phyloP scores from a whole-genome alignment of 306 rosid species.

The Quillaja saponaria region DNA sequence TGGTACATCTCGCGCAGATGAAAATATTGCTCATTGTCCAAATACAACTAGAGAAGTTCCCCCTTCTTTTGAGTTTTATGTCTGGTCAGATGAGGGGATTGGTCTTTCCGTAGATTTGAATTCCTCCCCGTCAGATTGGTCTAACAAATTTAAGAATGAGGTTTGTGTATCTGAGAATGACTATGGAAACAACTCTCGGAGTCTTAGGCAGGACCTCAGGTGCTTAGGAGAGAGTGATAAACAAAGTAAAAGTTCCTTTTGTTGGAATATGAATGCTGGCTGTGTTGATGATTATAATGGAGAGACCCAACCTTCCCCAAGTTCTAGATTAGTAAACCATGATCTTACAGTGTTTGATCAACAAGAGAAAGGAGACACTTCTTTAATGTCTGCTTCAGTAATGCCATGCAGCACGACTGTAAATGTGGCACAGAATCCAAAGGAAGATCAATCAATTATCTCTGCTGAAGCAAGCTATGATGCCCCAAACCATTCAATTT shows the following conservation, averaged over 20 bases:
- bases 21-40: conserved; percentile 39
- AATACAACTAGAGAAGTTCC: conserved; percentile 38
- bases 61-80: conserved; percentile 61
- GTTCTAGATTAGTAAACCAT: conserved; percentile 32
- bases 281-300: conserved; percentile 31
- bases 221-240: conserved; percentile 36
- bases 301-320: conserved; percentile 35
- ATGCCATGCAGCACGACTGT: conserved; percentile 19
- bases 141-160: conserved; percentile 53
- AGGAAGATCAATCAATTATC: conserved; percentile 31
- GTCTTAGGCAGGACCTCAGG: conserved; percentile 49
- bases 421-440: conserved; percentile 33
- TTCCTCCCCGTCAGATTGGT: conserved; percentile 72
- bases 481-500: too few relatives aligned
- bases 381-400: conserved; percentile 33
- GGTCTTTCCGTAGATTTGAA: conserved; percentile 64
- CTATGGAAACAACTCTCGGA: conserved; percentile 34
- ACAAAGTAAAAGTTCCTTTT: conserved; percentile 39
- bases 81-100: conserved; percentile 66
- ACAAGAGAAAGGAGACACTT: conserved; percentile 32
- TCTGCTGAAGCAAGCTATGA: conserved; percentile 40
- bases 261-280: conserved; percentile 33
- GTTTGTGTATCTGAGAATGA: conserved; percentile 44
- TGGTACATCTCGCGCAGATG: conserved; percentile 31
- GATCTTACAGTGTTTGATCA: conserved; percentile 31